These are phyloP conservation scores for Annona squamosa DNA, from an alignment of 164 flowering plant genomes.

Conservation along the genomic window DNA sequence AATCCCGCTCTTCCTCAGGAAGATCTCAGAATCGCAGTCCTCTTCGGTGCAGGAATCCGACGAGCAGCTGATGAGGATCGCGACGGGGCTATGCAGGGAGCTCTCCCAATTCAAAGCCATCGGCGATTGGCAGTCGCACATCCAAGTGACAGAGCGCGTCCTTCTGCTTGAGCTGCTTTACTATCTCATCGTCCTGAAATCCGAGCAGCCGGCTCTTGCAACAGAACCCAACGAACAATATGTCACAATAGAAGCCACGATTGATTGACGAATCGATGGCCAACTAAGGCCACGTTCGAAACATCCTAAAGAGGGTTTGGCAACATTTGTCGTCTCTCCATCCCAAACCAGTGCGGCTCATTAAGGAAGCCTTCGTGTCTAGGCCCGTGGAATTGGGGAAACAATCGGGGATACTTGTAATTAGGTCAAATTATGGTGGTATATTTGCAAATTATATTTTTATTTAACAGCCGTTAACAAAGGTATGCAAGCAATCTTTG, in stretches of 20 bases:
- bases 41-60: constrained; percentile 14
- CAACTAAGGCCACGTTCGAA: not conserved
- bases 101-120: constrained; percentile 29
- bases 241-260: not conserved
- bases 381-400: constrained; percentile 11
- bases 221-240: not conserved
- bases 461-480: too few species aligned
- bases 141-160: not conserved
- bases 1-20: constrained; percentile 10
- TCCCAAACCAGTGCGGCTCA: not conserved
- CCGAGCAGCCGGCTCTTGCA: not conserved
- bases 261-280: not conserved
- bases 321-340: constrained; percentile 7
- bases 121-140: not conserved
- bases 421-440: too few species aligned
- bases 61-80: constrained; percentile 18
- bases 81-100: constrained; percentile 27
- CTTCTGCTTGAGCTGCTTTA: constrained; percentile 37
- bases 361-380: constrained; percentile 6
- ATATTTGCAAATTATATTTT: too few species aligned
- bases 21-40: not conserved
- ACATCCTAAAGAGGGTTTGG: constrained; percentile 8
- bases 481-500: too few species aligned
- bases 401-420: too few species aligned
- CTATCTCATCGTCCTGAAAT: constrained; percentile 16